These are phyloP conservation scores for Penicillium canescens DNA, from an alignment of 495 filamentous ascomycete species.

Conservation along the genomic window DNA sequence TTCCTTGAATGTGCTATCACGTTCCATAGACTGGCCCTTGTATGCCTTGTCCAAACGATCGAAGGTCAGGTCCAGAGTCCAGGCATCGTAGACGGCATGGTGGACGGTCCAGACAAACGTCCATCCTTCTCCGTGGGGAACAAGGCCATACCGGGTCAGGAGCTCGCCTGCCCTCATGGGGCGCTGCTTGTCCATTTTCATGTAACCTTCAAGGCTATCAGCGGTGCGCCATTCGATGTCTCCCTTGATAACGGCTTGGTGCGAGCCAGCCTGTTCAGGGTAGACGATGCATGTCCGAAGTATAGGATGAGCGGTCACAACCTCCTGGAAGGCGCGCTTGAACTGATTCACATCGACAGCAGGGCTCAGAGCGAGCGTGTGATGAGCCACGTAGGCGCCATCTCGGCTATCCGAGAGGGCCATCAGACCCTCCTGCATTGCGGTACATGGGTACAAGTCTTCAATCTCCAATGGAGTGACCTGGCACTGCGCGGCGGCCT, in stretches of 20 bases:
- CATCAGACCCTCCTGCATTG: conserved; percentile 22
- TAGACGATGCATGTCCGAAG: conserved; percentile 44
- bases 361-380: conserved; percentile 3
- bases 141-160: conserved; percentile 44
- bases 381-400: conserved; percentile 51
- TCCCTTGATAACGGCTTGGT: conserved; percentile 43
- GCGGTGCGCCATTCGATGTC: conserved; percentile 8
- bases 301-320: conserved; percentile 37
- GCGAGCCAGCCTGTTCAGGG: conserved; percentile 39
- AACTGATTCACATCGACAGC: conserved; percentile 25
- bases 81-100: conserved; percentile 17
- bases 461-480: conserved; percentile 18
- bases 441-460: conserved; percentile 32
- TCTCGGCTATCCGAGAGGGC: conserved; percentile 8
- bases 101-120: conserved; percentile 14
- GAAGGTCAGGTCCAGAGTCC: conserved; percentile 18
- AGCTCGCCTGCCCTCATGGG: conserved; percentile 43
- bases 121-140: conserved; percentile 4
- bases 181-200: conserved; percentile 38
- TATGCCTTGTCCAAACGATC: conserved; percentile 14
- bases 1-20: conserved; percentile 14
- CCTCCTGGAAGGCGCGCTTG: conserved; percentile 38
- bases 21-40: conserved; percentile 5
- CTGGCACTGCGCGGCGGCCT: conserved; percentile 11
- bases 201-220: conserved; percentile 33